Base-by-base conservation (phyloP, 2,329 filamentous ascomycete genomes). In the Apiospora saccharicola region DNA sequence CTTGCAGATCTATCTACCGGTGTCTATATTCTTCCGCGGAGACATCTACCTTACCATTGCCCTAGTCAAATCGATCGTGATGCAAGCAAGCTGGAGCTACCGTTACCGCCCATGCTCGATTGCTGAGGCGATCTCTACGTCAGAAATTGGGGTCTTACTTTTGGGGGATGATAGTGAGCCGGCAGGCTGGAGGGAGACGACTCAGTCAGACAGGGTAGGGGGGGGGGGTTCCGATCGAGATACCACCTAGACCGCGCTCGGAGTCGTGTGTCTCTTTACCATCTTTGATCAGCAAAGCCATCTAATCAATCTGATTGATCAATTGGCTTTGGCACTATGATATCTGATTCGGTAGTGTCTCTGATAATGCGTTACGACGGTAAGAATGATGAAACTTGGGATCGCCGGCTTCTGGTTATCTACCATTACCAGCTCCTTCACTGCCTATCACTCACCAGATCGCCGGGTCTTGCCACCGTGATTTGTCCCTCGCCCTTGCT, bases 301-400 rank as follows among this genome's bases (percentile, higher is more conserved):
- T 37, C 22, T 37, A 64, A 41, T n/a, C 57, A 64, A 41, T 64
- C 57, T 64, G 57, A 64, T 64, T 12, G 57, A 64, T 64, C 57
- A 64, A 64, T 64, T 64, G 57, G 57, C 57, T 41, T 57, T 57
- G 5, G 30, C 57, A 30, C 53, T 34, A 61, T 22, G 26, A 37
- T 61, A 4, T 37, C 10, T 34, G 53, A 22, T 22, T 34, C 7
- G 30, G 53, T 61, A 34, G 30, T 61, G 30, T 16, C 30, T 22
- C 19, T 34, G 53, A 22, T 37, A n/a, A 22, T 34, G 16, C 53
- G 26, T 30, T 22, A 61, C 30, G 53, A 30, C 53, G 34, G 53
- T 4, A 61, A 4, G 53, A 34, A 61, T 61, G 53, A 37, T 22
- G 34, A 34, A 61, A 61, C 30, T 13, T 12, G 30, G 26, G 19